Percentiles rank a stretch among this genome's conserved stretches.
Conservation (phyloP, 441 rosid species). For the Erysimum cheiri region DNA sequence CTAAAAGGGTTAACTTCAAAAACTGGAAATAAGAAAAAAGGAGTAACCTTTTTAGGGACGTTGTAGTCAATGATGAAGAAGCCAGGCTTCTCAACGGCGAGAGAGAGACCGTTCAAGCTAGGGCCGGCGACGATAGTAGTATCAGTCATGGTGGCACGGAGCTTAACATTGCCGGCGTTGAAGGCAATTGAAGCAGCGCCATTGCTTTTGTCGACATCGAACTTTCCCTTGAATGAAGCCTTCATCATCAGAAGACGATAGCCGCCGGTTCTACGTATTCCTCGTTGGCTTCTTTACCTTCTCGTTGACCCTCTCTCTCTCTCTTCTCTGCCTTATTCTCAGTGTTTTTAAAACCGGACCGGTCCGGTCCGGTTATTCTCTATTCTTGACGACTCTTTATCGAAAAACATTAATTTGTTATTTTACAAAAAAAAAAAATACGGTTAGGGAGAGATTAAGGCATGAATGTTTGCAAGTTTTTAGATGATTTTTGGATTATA, state of each 20-base stretch:
- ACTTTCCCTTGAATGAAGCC: conserved; percentile 83
- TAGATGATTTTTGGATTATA: too few relatives aligned
- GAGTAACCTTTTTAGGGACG: conserved; percentile 78
- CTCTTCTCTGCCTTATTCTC: too few relatives aligned
- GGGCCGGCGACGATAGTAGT: conserved; percentile 82
- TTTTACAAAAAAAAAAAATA: too few relatives aligned
- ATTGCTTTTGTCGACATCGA: conserved; percentile 60
- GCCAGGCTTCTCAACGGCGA: conserved; percentile 84
- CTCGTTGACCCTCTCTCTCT: background rate
- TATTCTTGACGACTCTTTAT: too few relatives aligned
- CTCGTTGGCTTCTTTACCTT: too few relatives aligned
- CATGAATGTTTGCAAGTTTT: too few relatives aligned
- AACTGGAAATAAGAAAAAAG: background rate
- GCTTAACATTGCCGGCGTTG: conserved; percentile 74
- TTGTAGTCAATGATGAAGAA: conserved; percentile 84
- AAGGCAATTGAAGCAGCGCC: conserved; percentile 62
- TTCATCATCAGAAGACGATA: conserved; percentile 51
- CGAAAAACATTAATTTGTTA: too few relatives aligned
- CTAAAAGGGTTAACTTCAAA: conserved; percentile 1
- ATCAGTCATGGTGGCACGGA: conserved; percentile 83
- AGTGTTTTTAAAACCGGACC: too few relatives aligned
- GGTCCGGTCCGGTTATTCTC: too few relatives aligned
- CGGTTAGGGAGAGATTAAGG: too few relatives aligned
- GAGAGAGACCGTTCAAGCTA: conserved; percentile 71
- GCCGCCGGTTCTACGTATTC: background rate